Percentiles rank a stretch among this genome's conserved stretches.
These are phyloP conservation scores for Moricandia moricandioides DNA, from an alignment of 345 rosid genomes.

Conservation along the genomic window DNA sequence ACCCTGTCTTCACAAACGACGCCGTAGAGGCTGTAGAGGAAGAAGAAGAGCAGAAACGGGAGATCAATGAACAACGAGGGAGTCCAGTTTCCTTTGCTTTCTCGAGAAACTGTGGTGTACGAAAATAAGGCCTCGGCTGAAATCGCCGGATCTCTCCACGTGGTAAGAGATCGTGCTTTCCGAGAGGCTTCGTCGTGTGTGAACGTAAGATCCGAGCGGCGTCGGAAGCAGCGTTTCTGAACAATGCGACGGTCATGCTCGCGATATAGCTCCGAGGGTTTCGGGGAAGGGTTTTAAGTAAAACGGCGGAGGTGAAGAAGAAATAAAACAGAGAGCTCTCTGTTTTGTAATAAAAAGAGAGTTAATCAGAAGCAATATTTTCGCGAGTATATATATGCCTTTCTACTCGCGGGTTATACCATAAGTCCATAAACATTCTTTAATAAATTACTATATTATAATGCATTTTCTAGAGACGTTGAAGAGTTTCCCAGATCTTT, in stretches of 20 bases:
- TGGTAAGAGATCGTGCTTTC: not conserved
- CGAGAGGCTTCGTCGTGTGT: not conserved
- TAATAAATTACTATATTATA: not conserved
- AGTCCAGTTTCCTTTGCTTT: conserved; percentile 39
- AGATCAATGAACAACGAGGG: conserved; percentile 17
- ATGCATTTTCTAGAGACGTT: not conserved
- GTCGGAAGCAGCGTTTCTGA: not conserved
- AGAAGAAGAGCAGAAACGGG: conserved; percentile 34
- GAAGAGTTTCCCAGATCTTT: too few species aligned
- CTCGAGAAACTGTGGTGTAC: conserved; percentile 39
- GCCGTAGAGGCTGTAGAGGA: conserved; percentile 26
- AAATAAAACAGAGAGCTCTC: not conserved
- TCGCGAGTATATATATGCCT: conserved; percentile 12
- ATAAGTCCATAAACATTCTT: not conserved
- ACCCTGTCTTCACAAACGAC: conserved; percentile 43
- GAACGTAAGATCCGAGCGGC: conserved; percentile 28
- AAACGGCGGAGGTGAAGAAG: conserved; percentile 14
- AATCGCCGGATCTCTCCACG: conserved; percentile 17
- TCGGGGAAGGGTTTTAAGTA: conserved; percentile 11
- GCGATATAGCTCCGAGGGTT: conserved; percentile 22
- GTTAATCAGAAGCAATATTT: not conserved
- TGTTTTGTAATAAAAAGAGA: not conserved
- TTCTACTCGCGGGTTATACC: conserved; percentile 18
- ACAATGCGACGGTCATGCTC: conserved; percentile 46
- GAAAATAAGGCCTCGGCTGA: conserved; percentile 47